phyloP scores from a whole-genome alignment of 306 rosid genomes.

The Lathyrus tuberosus region DNA sequence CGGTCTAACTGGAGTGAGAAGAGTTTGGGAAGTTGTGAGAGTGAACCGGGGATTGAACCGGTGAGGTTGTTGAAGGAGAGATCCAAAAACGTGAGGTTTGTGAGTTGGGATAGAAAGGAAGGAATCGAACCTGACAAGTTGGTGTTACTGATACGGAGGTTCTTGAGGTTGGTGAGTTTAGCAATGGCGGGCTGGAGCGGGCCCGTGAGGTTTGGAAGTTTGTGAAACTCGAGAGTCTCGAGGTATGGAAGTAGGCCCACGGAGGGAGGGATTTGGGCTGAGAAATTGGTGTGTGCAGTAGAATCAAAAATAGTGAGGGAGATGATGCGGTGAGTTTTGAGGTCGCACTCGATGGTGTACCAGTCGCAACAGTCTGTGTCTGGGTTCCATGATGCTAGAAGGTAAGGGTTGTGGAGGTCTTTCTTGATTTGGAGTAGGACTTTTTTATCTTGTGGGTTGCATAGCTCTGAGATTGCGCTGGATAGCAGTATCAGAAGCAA shows the following conservation, averaged over 20 bases:
- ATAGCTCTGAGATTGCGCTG: constrained; percentile 42
- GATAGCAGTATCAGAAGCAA: constrained; percentile 27
- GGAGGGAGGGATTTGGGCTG: constrained; percentile 67
- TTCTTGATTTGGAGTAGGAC: constrained; percentile 60
- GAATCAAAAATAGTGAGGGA: constrained; percentile 45
- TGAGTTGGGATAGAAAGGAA: constrained; percentile 53
- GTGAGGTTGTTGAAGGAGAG: constrained; percentile 62
- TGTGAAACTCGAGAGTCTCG: constrained; percentile 54
- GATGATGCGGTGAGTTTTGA: constrained; percentile 58
- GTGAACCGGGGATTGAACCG: constrained; percentile 60
- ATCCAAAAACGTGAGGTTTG: constrained; percentile 44
- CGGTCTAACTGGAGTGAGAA: constrained; percentile 45
- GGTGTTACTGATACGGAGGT: constrained; percentile 52
- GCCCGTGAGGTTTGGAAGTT: constrained; percentile 63
- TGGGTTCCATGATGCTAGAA: constrained; percentile 64
- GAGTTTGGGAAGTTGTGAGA: constrained; percentile 49
- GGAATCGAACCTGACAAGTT: constrained; percentile 66
- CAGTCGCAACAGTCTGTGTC: constrained; percentile 65
- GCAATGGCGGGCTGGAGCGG: no score
- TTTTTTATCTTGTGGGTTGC: constrained; percentile 68
- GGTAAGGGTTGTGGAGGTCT: constrained; percentile 66
- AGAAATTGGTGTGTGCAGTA: constrained; percentile 25
- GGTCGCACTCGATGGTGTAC: constrained; percentile 56
- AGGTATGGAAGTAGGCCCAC: constrained; percentile 59
- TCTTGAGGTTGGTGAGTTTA: constrained; percentile 35